Evolutionary conservation across 495 filamentous ascomycete genomes (phyloP).

Genomic region (Aspergillus homomorphus): DNA sequence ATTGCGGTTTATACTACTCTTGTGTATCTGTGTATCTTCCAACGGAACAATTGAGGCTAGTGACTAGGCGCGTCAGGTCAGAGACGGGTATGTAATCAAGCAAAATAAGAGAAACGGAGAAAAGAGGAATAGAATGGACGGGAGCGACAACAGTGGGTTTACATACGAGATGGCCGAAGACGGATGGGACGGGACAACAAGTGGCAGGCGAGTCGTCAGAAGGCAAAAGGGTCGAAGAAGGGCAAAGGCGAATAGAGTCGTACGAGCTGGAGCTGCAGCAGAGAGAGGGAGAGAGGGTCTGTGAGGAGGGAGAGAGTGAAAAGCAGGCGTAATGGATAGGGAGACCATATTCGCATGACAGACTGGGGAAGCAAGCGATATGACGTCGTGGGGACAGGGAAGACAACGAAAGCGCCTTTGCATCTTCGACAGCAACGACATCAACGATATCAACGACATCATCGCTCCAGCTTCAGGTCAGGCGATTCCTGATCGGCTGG

Average conservation of each 20-base stretch:
- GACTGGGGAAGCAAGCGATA: neutral
- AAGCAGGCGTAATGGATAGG: neutral
- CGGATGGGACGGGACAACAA: neutral
- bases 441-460: neutral
- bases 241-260: neutral
- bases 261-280: neutral
- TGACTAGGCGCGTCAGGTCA: neutral
- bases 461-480: neutral
- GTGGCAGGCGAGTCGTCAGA: neutral
- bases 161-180: neutral
- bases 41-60: neutral
- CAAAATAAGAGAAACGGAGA: neutral
- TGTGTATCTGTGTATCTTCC: neutral
- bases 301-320: neutral
- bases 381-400: neutral
- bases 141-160: neutral
- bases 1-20: neutral
- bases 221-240: neutral
- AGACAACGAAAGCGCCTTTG: neutral
- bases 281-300: too few species aligned
- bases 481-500: neutral
- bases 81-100: neutral
- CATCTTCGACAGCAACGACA: neutral
- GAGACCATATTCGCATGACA: neutral
- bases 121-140: conserved; percentile 4